Evolutionary conservation across 176 grass and related monocot species (phyloP).

Genomic region (Lolium rigidum): DNA sequence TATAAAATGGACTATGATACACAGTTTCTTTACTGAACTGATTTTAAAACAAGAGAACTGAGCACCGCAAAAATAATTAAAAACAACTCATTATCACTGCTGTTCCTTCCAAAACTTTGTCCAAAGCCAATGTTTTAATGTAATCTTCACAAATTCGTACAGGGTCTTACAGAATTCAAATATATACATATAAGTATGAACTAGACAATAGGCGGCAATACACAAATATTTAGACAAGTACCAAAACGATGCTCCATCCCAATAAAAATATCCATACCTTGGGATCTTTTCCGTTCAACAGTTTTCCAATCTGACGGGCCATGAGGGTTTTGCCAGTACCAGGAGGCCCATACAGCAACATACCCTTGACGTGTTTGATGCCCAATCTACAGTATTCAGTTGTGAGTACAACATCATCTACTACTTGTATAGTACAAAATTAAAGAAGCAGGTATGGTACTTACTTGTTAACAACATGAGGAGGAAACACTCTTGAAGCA

Average conservation of each 20-base stretch:
- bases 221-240: slow-evolving; percentile 28
- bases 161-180: not conserved
- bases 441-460: slow-evolving; percentile 28
- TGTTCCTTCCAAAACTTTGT: not conserved
- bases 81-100: not conserved
- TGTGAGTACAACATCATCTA: slow-evolving; percentile 30
- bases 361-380: slow-evolving; percentile 97
- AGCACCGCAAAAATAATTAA: not conserved
- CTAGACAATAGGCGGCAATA: not conserved
- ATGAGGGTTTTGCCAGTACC: slow-evolving; percentile 99
- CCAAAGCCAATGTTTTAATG: slow-evolving; percentile 1
- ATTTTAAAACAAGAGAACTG: slow-evolving; percentile 28
- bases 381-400: slow-evolving; percentile 70
- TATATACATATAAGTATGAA: slow-evolving; percentile 19
- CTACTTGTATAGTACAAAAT: not conserved
- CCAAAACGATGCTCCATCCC: slow-evolving; percentile 21
- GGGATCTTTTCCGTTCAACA: slow-evolving; percentile 94
- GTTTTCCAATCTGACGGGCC: slow-evolving; percentile 96
- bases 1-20: slow-evolving; percentile 21
- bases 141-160: not conserved
- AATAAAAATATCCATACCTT: slow-evolving; percentile 66
- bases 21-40: slow-evolving; percentile 4
- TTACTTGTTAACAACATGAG: slow-evolving; percentile 78
- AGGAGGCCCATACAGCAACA: slow-evolving; percentile 91
- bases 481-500: slow-evolving; percentile 96